Conservation (phyloP, 768 basidiomycete genomes). For the Mrakia blollopis region DNA sequence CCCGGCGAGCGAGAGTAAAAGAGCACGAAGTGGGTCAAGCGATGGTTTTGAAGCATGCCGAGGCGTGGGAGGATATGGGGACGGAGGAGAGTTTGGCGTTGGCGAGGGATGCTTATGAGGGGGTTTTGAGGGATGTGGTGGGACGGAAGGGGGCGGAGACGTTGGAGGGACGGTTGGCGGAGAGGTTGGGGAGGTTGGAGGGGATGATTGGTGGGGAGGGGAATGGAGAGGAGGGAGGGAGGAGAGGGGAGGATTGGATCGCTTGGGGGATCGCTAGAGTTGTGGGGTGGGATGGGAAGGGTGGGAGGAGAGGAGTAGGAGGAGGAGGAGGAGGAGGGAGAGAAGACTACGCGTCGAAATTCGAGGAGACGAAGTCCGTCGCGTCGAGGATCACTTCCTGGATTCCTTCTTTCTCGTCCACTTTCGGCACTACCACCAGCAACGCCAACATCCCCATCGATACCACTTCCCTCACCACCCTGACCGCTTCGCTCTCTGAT, state of each 20-base stretch:
- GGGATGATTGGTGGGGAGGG: not conserved
- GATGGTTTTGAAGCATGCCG: not conserved
- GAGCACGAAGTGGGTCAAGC: not conserved
- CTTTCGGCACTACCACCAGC: not conserved
- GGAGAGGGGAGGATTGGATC: slow-evolving; percentile 18
- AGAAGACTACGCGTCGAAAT: not conserved
- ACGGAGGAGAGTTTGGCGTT: slow-evolving; percentile 4
- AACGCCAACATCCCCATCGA: not conserved
- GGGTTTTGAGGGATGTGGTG: slow-evolving; percentile 13
- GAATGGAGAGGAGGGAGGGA: not conserved
- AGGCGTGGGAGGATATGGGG: not conserved
- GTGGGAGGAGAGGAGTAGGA: not conserved
- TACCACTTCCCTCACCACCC: too few relatives aligned
- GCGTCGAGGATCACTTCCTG: not conserved
- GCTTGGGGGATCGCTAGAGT: slow-evolving; percentile 19
- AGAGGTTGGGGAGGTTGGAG: slow-evolving; percentile 12
- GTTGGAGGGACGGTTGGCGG: slow-evolving; percentile 21
- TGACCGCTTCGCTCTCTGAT: not conserved
- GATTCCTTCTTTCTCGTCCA: not conserved
- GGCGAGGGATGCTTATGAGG: slow-evolving; percentile 7
- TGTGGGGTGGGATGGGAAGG: not conserved
- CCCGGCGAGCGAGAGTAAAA: not conserved
- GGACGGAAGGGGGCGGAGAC: slow-evolving; percentile 11
- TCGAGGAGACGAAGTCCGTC: not conserved
- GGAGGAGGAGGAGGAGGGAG: not conserved